phyloP scores from a whole-genome alignment of 1,139 yeast species.

The Diutina siamensis region DNA sequence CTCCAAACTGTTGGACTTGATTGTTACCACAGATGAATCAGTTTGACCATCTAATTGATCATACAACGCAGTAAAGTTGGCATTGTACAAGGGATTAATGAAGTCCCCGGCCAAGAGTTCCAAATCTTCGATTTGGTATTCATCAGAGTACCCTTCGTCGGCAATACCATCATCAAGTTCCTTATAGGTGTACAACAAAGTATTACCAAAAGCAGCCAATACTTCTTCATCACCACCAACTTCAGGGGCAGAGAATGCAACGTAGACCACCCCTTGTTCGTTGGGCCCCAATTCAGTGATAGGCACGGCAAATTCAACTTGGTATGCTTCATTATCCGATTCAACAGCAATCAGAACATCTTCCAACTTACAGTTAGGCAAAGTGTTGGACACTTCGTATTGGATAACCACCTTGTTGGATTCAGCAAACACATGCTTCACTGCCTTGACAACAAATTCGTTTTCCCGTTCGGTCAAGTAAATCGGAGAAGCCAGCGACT shows the following conservation, averaged over 20 bases:
- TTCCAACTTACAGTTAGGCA: conserved; percentile 65
- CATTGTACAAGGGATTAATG: conserved; percentile 64
- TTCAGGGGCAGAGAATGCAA: conserved; percentile 54
- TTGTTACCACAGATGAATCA: conserved; percentile 25
- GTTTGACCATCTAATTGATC: conserved; percentile 45
- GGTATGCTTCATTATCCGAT: conserved; percentile 47
- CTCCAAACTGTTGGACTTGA: conserved; percentile 24
- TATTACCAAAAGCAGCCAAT: conserved; percentile 52
- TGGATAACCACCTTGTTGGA: conserved; percentile 70
- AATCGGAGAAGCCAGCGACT: conserved; percentile 48
- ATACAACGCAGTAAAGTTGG: conserved; percentile 64
- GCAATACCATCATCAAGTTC: conserved; percentile 67
- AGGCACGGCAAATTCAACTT: conserved; percentile 67
- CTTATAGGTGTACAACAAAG: conserved; percentile 63
- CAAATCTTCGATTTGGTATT: conserved; percentile 80
- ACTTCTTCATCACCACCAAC: conserved; percentile 24
- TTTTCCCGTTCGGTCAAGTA: conserved; percentile 87
- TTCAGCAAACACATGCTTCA: conserved; percentile 65
- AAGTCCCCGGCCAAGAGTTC: conserved; percentile 75
- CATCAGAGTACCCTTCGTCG: conserved; percentile 89
- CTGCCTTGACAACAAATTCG: conserved; percentile 79
- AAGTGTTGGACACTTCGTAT: conserved; percentile 75
- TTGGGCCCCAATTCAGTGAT: conserved; percentile 64
- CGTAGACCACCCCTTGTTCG: conserved; percentile 65
- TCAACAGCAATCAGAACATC: conserved; percentile 67